A percentile compares a stretch with the other conserved stretches of the same genome.
phyloP scores from a whole-genome alignment of 441 rosid species.

The Theobroma grandiflorum region DNA sequence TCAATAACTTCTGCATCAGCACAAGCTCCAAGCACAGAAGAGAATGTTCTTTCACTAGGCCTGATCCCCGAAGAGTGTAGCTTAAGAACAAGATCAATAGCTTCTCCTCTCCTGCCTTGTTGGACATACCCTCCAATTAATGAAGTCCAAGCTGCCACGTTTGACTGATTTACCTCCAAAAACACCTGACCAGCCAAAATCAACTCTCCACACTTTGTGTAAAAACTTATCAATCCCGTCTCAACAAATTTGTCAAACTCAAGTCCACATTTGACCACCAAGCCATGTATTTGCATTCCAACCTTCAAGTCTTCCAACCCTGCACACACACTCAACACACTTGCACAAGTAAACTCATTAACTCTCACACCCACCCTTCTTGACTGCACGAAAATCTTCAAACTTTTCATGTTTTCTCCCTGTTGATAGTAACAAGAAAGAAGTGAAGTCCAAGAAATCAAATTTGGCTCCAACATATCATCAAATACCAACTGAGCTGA shows the following conservation, averaged over 20 bases:
- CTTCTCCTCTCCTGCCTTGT: slow-evolving; percentile 35
- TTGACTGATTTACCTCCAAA: slow-evolving; percentile 26
- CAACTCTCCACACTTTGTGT: slow-evolving; percentile 38
- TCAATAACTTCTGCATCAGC: slow-evolving; percentile 29
- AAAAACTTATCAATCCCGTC: slow-evolving; percentile 36
- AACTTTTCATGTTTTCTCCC: slow-evolving; percentile 34
- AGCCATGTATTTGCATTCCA: slow-evolving; percentile 44
- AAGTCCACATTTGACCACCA: slow-evolving; percentile 33
- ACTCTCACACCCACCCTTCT: slow-evolving; percentile 28
- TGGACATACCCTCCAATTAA: slow-evolving; percentile 43
- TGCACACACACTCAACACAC: slow-evolving; percentile 37
- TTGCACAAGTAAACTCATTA: slow-evolving; percentile 43
- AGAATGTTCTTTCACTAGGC: slow-evolving; percentile 38
- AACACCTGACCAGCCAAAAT: slow-evolving; percentile 34
- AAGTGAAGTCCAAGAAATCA: slow-evolving; percentile 43
- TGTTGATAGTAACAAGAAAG: slow-evolving; percentile 38
- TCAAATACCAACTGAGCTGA: slow-evolving; percentile 35
- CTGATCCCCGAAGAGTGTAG: slow-evolving; percentile 31
- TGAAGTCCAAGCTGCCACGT: slow-evolving; percentile 38
- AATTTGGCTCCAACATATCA: slow-evolving; percentile 28
- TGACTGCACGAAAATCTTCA: slow-evolving; percentile 27
- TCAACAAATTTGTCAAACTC: slow-evolving; percentile 38
- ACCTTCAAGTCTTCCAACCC: slow-evolving; percentile 34
- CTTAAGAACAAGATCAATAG: slow-evolving; percentile 36
- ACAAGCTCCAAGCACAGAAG: slow-evolving; percentile 41